Evolutionary conservation across 192 early-diverging fungal species (phyloP).

Genomic region (Dissophora globulifera): DNA sequence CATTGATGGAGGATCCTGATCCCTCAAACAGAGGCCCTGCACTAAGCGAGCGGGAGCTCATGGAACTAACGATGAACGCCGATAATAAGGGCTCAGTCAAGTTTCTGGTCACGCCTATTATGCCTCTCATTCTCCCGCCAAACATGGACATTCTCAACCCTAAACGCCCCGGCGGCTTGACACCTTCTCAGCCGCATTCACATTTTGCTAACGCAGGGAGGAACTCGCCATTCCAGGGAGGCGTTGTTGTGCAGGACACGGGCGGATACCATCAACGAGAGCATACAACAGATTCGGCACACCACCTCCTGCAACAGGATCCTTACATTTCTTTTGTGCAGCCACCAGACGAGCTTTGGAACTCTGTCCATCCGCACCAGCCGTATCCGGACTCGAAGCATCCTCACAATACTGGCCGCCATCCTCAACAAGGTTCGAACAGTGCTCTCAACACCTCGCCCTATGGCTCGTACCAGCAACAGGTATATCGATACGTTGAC

Average conservation of each 20-base stretch:
- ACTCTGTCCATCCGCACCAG: slow-evolving; percentile 52
- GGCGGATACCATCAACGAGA: slow-evolving; percentile 38
- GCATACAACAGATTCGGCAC: slow-evolving; percentile 24
- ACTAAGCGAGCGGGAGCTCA: slow-evolving; percentile 25
- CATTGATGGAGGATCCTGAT: slow-evolving; percentile 24
- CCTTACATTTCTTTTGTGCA: slow-evolving; percentile 38
- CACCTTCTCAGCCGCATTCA: slow-evolving; percentile 5
- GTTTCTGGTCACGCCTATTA: slow-evolving; percentile 43
- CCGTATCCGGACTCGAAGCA: slow-evolving; percentile 49
- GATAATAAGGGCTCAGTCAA: slow-evolving; percentile 48
- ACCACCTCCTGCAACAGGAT: slow-evolving; percentile 19
- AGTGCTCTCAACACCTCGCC: slow-evolving; percentile 25
- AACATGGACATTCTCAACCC: slow-evolving; percentile 49
- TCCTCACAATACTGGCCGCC: slow-evolving; percentile 40
- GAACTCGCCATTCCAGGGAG: slow-evolving; percentile 36
- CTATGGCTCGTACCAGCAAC: slow-evolving; percentile 40
- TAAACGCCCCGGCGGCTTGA: slow-evolving; percentile 24
- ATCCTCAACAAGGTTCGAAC: slow-evolving; percentile 16
- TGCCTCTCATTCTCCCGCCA: slow-evolving; percentile 41
- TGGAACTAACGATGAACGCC: slow-evolving; percentile 24
- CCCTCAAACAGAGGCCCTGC: slow-evolving; percentile 27
- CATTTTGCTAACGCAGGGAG: slow-evolving; percentile 22
- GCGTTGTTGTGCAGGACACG: slow-evolving; percentile 6
- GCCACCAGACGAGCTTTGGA: slow-evolving; percentile 36
- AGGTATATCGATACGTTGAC: slow-evolving; percentile 30